These are phyloP conservation scores for Cunninghamia lanceolata DNA, from an alignment of 75 land plant genomes.

Conservation along the genomic window DNA sequence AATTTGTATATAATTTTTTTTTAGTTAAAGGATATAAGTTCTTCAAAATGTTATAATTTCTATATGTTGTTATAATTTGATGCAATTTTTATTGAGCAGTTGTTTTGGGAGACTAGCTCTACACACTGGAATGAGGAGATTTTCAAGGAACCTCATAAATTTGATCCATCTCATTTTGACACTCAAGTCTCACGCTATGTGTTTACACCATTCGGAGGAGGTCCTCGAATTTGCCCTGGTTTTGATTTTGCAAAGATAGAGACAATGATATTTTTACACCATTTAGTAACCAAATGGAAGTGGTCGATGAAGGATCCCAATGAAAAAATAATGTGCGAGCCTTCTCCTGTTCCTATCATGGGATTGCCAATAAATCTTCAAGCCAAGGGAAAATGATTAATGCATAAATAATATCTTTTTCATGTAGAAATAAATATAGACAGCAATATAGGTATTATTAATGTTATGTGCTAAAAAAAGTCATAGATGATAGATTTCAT, in stretches of 20 bases:
- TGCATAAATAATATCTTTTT: too few species aligned
- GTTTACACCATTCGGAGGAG: slow-evolving; percentile 62
- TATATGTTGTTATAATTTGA: too few species aligned
- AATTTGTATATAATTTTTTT: too few species aligned
- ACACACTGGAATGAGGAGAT: slow-evolving; percentile 19
- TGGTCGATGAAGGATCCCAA: neutral
- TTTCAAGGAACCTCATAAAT: slow-evolving; percentile 27
- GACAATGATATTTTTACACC: neutral
- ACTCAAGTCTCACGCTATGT: slow-evolving; percentile 40
- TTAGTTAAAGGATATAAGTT: too few species aligned
- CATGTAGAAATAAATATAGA: too few species aligned
- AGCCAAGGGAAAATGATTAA: neutral
- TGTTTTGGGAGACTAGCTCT: slow-evolving; percentile 12
- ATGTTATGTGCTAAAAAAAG: too few species aligned
- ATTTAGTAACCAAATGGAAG: neutral
- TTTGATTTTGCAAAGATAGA: slow-evolving; percentile 20
- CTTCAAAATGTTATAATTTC: too few species aligned
- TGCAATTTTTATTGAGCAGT: neutral
- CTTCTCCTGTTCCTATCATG: neutral
- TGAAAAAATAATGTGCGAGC: neutral
- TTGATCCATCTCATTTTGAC: slow-evolving; percentile 41
- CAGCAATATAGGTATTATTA: too few species aligned
- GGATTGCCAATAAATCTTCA: neutral
- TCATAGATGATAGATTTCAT: too few species aligned
- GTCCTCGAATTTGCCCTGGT: slow-evolving; percentile 57